phyloP scores from a whole-genome alignment of 1,284 basidiomycete species.

The Somion occarium region DNA sequence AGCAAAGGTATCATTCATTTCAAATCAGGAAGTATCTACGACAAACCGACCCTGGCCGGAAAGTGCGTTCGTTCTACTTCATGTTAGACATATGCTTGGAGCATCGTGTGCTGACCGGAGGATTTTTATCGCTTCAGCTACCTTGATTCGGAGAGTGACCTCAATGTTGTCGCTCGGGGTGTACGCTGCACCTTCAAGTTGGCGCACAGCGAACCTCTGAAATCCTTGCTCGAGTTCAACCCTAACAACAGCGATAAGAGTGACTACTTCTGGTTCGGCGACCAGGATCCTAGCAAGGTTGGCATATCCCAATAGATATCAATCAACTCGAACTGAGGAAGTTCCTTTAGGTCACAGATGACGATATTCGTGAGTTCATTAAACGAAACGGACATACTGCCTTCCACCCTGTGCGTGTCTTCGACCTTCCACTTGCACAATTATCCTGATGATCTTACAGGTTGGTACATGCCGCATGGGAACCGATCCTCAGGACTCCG shows the following conservation, averaged over 20 bases:
- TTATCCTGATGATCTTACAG: neutral
- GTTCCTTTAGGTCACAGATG: slow-evolving; percentile 7
- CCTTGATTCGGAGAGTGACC: slow-evolving; percentile 19
- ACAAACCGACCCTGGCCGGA: slow-evolving; percentile 37
- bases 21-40: slow-evolving; percentile 26
- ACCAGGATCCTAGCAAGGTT: slow-evolving; percentile 24
- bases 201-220: slow-evolving; percentile 22
- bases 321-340: slow-evolving; percentile 19
- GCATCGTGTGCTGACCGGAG: neutral
- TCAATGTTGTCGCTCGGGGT: slow-evolving; percentile 26
- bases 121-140: slow-evolving; percentile 12
- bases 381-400: neutral
- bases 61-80: slow-evolving; percentile 22
- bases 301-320: slow-evolving; percentile 22
- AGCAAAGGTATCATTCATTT: slow-evolving; percentile 33
- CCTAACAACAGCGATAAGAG: slow-evolving; percentile 12
- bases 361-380: slow-evolving; percentile 5
- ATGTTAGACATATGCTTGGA: too few species aligned
- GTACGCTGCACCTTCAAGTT: slow-evolving; percentile 22
- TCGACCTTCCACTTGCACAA: neutral
- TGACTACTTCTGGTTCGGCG: slow-evolving; percentile 24
- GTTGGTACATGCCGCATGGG: slow-evolving; percentile 7
- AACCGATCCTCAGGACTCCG: slow-evolving; percentile 16
- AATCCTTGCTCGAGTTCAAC: slow-evolving; percentile 24
- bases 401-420: slow-evolving; percentile 9